Conservation (phyloP, 2,329 filamentous ascomycete species). For the Aspergillus thermomutatus region DNA sequence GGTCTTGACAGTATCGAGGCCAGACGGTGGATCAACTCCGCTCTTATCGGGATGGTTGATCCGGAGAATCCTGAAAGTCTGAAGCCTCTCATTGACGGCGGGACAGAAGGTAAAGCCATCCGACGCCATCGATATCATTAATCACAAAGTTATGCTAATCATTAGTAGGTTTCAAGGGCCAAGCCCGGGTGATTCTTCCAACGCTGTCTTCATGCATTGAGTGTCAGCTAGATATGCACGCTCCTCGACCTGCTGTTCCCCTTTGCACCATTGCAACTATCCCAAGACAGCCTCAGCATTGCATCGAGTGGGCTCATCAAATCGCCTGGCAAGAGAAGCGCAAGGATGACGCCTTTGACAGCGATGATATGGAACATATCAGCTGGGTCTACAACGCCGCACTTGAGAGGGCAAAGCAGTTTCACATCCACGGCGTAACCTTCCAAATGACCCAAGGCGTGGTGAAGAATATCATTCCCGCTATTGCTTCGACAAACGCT, state of each 20-base stretch:
- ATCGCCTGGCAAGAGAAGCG: constrained; percentile 92
- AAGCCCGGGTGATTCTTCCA: constrained; percentile 86
- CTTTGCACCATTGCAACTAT: constrained; percentile 96
- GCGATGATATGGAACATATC: constrained; percentile 94
- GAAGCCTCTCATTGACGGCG: constrained; percentile 93
- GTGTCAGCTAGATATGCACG: constrained; percentile 97
- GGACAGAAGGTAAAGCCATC: constrained; percentile 68
- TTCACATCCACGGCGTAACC: constrained; percentile 86
- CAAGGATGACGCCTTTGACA: constrained; percentile 82
- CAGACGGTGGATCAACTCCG: constrained; percentile 97
- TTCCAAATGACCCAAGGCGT: constrained; percentile 96
- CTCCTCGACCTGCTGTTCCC: constrained; percentile 92
- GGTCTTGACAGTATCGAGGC: constrained; percentile 97
- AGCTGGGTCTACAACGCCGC: constrained; percentile 94
- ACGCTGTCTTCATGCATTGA: constrained; percentile 95
- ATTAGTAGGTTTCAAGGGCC: constrained; percentile 80
- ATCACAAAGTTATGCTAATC: constrained; percentile 13
- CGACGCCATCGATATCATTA: background rate
- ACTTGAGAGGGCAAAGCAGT: constrained; percentile 75
- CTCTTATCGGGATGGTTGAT: constrained; percentile 85
- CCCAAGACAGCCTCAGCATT: constrained; percentile 94
- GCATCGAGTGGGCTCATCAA: constrained; percentile 97
- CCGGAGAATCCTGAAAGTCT: constrained; percentile 75
- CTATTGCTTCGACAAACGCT: constrained; percentile 95
- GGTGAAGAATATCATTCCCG: constrained; percentile 98